phyloP scores from a whole-genome alignment of 352 stramenopile species.

The Phytopythium kandeliae region DNA sequence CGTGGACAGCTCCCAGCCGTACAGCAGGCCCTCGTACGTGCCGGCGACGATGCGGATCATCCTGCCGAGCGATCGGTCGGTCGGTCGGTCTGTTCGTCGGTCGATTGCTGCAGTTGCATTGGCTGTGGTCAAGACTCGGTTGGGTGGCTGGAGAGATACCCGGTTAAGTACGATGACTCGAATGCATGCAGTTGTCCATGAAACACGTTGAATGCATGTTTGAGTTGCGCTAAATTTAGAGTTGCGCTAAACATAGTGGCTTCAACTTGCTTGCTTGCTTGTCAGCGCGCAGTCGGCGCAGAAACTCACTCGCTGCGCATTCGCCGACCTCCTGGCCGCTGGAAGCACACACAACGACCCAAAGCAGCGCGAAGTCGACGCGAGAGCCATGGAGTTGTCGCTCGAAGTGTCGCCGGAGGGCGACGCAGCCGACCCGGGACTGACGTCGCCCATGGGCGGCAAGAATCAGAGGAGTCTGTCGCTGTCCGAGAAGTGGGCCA shows the following conservation, averaged over 20 bases:
- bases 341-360: not conserved
- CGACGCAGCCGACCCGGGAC: constrained; percentile 12
- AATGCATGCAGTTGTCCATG: too few relatives aligned
- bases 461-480: constrained; percentile 67
- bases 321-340: not conserved
- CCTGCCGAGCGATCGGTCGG: constrained; percentile 1
- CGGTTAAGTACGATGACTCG: constrained; percentile 30
- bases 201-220: too few relatives aligned
- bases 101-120: not conserved
- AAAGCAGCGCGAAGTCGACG: not conserved
- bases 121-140: too few relatives aligned
- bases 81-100: not conserved
- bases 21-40: constrained; percentile 85
- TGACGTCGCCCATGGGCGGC: constrained; percentile 50
- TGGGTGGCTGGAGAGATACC: constrained; percentile 17
- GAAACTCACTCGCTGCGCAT: constrained; percentile 1
- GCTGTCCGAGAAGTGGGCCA: constrained; percentile 71
- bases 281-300: constrained; percentile 1
- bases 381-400: constrained; percentile 32
- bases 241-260: not conserved
- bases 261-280: too few relatives aligned
- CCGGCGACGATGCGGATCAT: constrained; percentile 81
- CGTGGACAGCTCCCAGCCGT: constrained; percentile 69
- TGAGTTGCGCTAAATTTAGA: not conserved
- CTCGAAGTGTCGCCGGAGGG: constrained; percentile 29